Conservation (phyloP, 371 early-diverging fungal genomes). For the Blastocladiella emersonii region DNA sequence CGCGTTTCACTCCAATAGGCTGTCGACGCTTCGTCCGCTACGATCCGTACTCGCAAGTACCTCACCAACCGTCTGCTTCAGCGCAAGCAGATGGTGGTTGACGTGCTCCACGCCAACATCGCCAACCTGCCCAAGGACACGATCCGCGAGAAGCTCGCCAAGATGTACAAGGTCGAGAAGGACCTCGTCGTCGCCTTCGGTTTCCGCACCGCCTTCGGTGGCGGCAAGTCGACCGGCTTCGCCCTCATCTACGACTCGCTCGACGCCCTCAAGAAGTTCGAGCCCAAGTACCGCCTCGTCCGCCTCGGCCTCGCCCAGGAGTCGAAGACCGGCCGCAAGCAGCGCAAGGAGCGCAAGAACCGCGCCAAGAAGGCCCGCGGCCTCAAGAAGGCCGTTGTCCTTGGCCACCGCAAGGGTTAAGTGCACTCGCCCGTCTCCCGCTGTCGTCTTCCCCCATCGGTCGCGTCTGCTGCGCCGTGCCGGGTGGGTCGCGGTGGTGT, state of each 20-base stretch:
- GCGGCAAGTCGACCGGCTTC: constrained; percentile 95
- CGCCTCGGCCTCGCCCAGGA: constrained; percentile 66
- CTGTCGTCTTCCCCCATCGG: no score
- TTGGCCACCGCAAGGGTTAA: background rate
- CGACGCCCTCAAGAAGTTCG: constrained; percentile 93
- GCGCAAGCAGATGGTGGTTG: constrained; percentile 96
- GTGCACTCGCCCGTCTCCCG: no score
- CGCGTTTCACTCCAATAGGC: constrained; percentile 24
- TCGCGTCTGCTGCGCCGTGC: no score
- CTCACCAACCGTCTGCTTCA: constrained; percentile 95
- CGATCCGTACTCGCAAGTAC: constrained; percentile 96
- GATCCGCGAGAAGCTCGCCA: constrained; percentile 86
- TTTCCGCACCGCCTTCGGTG: constrained; percentile 93
- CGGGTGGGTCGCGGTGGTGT: no score
- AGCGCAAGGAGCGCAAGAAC: constrained; percentile 98
- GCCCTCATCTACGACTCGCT: constrained; percentile 92
- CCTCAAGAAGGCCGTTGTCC: constrained; percentile 72
- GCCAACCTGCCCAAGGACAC: constrained; percentile 86
- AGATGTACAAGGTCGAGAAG: constrained; percentile 89
- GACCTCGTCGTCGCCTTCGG: constrained; percentile 89
- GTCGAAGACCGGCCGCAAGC: constrained; percentile 82
- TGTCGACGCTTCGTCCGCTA: constrained; percentile 56
- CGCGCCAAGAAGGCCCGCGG: constrained; percentile 96
- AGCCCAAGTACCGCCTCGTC: constrained; percentile 92
- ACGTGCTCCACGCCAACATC: constrained; percentile 87